Evolutionary conservation across 139 green algal genomes (phyloP), one percentile per base, ranked within the genome.

Genomic region (Micromonas commoda): DNA sequence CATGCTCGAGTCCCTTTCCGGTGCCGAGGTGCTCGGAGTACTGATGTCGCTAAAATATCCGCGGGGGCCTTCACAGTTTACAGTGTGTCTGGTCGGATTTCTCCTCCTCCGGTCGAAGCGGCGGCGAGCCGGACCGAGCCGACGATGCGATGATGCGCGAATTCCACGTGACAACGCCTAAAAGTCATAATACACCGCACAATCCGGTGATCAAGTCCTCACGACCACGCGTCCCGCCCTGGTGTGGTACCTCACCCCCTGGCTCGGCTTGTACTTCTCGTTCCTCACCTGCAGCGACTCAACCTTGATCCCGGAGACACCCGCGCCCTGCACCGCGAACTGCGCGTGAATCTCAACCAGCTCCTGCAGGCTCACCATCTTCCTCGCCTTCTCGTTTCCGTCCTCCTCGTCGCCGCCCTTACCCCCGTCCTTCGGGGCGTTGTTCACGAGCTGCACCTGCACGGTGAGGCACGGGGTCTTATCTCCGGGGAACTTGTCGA

Each of bases 241-340:
- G 2, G 68, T 75, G 68, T 75, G 68, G 33, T 75, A 75, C 31
- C 68, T 1, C 35, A 75, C 68, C 23, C 68, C 68, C 53, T 75
- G 68, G 5, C 34, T 75, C 37, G 68, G 68, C 29, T 60, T 75
- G 68, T 75, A 75, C 68, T 75, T 75, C 53, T 75, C 68, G 68
- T 75, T 75, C 23, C 68, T 5, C 37, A 75, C 68, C 29, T 75
- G 68, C 2, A 75, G 0, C 1, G 68, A 37, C 37, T 75, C 68
- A 0, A 75, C 37, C 29, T 75, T 75, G 2, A 75, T 61, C 23
- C 68, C 68, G 68, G 21, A 38, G 4, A 75, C 68, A 2, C 37
- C 35, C 4, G 26, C 68, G 37, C 68, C 68, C 2, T 38, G 3
- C 20, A 75, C 68, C 37, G 31, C 31, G 68, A 75, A 75, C 3